Conservation (phyloP, 768 basidiomycete genomes). For the Chalciporus chontae region DNA sequence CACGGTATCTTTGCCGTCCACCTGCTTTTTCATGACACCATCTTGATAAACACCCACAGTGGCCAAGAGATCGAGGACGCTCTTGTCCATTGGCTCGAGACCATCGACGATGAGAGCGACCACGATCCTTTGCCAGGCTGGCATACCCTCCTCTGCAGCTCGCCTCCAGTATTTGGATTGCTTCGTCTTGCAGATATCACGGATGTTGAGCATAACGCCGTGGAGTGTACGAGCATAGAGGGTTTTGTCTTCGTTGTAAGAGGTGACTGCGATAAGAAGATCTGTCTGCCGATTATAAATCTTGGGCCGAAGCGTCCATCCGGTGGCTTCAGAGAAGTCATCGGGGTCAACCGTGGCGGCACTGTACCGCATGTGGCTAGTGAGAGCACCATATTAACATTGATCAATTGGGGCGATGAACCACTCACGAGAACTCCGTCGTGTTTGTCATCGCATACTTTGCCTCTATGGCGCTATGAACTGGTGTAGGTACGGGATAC, state of each 20-base stretch:
- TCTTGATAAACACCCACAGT: constrained; percentile 94
- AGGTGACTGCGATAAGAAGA: constrained; percentile 90
- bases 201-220: constrained; percentile 96
- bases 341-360: constrained; percentile 92
- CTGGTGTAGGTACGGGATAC: constrained; percentile 82
- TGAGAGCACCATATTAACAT: not conserved
- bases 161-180: constrained; percentile 89
- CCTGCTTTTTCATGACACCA: constrained; percentile 90
- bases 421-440: constrained; percentile 86
- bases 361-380: constrained; percentile 86
- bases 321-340: constrained; percentile 74
- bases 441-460: constrained; percentile 71
- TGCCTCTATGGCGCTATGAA: constrained; percentile 76
- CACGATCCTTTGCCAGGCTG: constrained; percentile 88
- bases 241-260: constrained; percentile 90
- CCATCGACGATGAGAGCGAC: constrained; percentile 92
- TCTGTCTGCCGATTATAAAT: constrained; percentile 89
- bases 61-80: constrained; percentile 81
- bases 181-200: constrained; percentile 95
- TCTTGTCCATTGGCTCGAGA: constrained; percentile 94
- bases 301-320: constrained; percentile 82
- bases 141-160: constrained; percentile 77
- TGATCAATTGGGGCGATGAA: not conserved
- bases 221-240: constrained; percentile 91
- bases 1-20: constrained; percentile 84